Percentiles rank a stretch among this genome's conserved stretches.
phyloP scores from a whole-genome alignment of 2,329 filamentous ascomycete genomes.

The Colletotrichum orbiculare region DNA sequence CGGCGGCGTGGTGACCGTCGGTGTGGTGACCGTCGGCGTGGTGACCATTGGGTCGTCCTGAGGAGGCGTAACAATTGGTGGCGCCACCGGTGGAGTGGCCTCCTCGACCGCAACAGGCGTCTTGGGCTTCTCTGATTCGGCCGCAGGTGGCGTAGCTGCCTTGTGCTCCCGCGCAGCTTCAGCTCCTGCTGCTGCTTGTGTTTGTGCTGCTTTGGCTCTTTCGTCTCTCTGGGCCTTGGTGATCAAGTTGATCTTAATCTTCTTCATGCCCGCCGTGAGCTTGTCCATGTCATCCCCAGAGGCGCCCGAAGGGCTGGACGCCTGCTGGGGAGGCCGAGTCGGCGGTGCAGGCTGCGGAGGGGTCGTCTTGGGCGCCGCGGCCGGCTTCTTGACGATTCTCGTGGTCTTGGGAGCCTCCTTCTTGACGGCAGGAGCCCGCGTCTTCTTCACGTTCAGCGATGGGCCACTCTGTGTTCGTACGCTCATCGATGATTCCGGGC shows the following conservation, averaged over 20 bases:
- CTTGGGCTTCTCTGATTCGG: constrained; percentile 35
- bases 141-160: constrained; percentile 37
- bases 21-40: not conserved
- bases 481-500: constrained; percentile 55
- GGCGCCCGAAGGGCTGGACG: constrained; percentile 17
- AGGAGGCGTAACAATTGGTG: constrained; percentile 23
- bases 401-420: constrained; percentile 52
- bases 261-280: constrained; percentile 69
- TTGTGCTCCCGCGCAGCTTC: constrained; percentile 24
- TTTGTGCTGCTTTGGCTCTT: constrained; percentile 49
- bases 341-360: constrained; percentile 12
- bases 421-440: constrained; percentile 60
- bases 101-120: constrained; percentile 11
- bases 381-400: constrained; percentile 50
- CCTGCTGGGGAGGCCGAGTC: constrained; percentile 14
- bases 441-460: constrained; percentile 68
- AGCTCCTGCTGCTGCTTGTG: not conserved
- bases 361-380: constrained; percentile 31
- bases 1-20: constrained; percentile 9
- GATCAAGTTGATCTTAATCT: constrained; percentile 71
- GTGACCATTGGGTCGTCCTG: constrained; percentile 11
- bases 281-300: constrained; percentile 60
- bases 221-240: constrained; percentile 69
- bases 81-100: not conserved
- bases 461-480: constrained; percentile 49